Base-by-base conservation (phyloP, 1,284 basidiomycete species). In the Sanghuangporus weigelae region DNA sequence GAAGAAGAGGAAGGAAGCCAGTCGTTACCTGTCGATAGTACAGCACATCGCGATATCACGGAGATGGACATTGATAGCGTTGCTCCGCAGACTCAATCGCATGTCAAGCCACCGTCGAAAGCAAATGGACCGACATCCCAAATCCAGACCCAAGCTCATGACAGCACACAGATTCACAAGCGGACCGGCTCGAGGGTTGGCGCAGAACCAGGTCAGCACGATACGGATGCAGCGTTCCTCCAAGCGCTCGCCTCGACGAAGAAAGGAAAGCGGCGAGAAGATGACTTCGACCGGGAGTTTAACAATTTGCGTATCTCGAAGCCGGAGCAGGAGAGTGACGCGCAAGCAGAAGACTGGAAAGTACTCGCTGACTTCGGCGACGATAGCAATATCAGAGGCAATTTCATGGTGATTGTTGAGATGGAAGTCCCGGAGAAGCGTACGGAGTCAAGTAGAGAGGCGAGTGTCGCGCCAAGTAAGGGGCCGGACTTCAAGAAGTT, bases 401-500 rank as follows among this genome's bases (percentile, higher is more conserved):
- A 95, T 70, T 95, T 95, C 66, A 94, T 95, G 86, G 82, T 90
- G 26, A 82, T 95, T 46, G 77, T 92, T 19, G 90, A 93, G 70
- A 76, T 90, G 76, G 85, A 87, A 31, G 74, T 87, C 11, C 80
- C 74, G 69, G 73, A 73, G 66, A 49, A 58, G 59, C 60, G 58
- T 50, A 62, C 63, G 10, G 55, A 57, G 58, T 64, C 62, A 57
- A 66, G 65, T 51, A 69, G 67, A 38, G 64, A 69, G 14, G 63
- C 26, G 21, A 64, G 67, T 0, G 68, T 71, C 23, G 68, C 68
- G 5, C 76, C 81, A 19, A 89, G 86, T 60, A 85, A 84, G 0
- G 78, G 78, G 64, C 84, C 85, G 1, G 88, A 95, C 72, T 95
- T 89, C 75, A 95, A 95, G 74, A 95, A 91, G 75, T 95, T 95